Conservation (phyloP, 148 eudicot genomes). For the Tetragonia tetragonoides region DNA sequence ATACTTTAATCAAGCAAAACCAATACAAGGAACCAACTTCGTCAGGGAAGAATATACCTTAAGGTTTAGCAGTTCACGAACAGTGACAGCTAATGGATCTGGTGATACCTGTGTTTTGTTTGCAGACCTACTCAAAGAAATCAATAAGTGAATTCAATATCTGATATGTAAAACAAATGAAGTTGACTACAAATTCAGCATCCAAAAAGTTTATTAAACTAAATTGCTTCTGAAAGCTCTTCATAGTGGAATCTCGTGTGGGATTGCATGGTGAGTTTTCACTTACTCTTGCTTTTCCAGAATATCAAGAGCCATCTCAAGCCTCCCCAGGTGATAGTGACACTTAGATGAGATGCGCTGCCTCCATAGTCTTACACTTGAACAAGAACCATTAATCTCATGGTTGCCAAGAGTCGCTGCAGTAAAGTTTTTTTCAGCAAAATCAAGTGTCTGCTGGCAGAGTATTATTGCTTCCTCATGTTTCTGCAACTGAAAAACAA, state of each 20-base stretch:
- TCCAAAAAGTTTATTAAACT: slow-evolving; percentile 8
- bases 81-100: slow-evolving; percentile 48
- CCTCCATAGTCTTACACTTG: slow-evolving; percentile 58
- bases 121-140: slow-evolving; percentile 32
- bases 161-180: not conserved
- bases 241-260: not conserved
- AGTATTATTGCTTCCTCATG: slow-evolving; percentile 70
- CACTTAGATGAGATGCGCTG: slow-evolving; percentile 53
- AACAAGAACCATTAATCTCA: slow-evolving; percentile 26
- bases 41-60: slow-evolving; percentile 44
- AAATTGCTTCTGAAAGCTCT: not conserved
- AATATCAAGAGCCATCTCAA: slow-evolving; percentile 73
- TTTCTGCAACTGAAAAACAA: slow-evolving; percentile 54
- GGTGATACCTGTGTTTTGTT: slow-evolving; percentile 39
- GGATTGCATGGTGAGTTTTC: slow-evolving; percentile 14
- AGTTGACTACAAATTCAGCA: not conserved
- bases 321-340: slow-evolving; percentile 74
- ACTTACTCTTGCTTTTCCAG: slow-evolving; percentile 56
- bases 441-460: slow-evolving; percentile 69
- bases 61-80: slow-evolving; percentile 55
- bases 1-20: not conserved
- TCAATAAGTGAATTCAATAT: slow-evolving; percentile 1
- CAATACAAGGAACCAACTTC: not conserved
- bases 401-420: slow-evolving; percentile 21
- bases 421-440: slow-evolving; percentile 62